These are phyloP conservation scores for Fusarium illudens DNA, from an alignment of 2,329 filamentous ascomycete species.

Conservation along the genomic window DNA sequence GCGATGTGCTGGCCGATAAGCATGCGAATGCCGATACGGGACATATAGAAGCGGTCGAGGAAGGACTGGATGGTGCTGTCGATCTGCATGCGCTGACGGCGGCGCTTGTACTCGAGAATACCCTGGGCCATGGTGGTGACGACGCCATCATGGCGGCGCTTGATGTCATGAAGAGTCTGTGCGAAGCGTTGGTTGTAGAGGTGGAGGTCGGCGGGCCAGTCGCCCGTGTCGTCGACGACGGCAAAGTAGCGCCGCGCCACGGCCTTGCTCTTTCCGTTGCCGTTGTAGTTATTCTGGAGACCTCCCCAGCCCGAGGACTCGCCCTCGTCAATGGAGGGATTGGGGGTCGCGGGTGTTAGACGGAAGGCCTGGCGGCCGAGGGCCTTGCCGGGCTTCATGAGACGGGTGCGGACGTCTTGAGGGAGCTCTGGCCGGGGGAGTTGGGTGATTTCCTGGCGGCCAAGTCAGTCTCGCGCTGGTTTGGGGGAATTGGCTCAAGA, in stretches of 20 bases:
- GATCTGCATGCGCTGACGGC: slow-evolving; percentile 96
- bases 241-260: slow-evolving; percentile 78
- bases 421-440: slow-evolving; percentile 80
- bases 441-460: slow-evolving; percentile 83
- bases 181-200: slow-evolving; percentile 94
- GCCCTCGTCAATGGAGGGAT: slow-evolving; percentile 86
- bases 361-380: slow-evolving; percentile 68
- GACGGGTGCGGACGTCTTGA: slow-evolving; percentile 77
- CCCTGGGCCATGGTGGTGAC: slow-evolving; percentile 98
- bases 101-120: slow-evolving; percentile 97
- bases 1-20: slow-evolving; percentile 98
- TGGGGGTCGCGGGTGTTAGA: slow-evolving; percentile 83
- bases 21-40: slow-evolving; percentile 98
- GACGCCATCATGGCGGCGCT: slow-evolving; percentile 93
- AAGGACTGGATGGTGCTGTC: slow-evolving; percentile 97
- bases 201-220: slow-evolving; percentile 94
- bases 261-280: slow-evolving; percentile 59
- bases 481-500: background rate
- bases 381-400: slow-evolving; percentile 72
- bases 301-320: slow-evolving; percentile 74
- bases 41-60: slow-evolving; percentile 99
- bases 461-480: slow-evolving; percentile 14
- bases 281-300: slow-evolving; percentile 57
- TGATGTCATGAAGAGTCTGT: slow-evolving; percentile 90
- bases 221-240: slow-evolving; percentile 83